phyloP scores from a whole-genome alignment of 352 stramenopile species.

The Phytophthora constricta region DNA sequence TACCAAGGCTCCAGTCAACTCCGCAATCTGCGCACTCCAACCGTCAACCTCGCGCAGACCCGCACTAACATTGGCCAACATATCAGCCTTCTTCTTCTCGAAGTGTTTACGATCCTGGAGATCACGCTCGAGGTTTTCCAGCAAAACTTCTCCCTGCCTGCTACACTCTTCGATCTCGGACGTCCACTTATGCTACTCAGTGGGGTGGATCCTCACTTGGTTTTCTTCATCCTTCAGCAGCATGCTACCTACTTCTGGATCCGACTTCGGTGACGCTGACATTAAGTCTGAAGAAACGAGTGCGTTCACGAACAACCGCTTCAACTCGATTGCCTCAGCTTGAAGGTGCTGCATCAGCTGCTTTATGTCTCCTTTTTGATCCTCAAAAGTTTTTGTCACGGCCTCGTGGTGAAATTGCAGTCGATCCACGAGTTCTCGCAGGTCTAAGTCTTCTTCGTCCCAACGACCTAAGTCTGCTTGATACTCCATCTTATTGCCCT shows the following conservation, averaged over 20 bases:
- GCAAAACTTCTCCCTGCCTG: conserved; percentile 42
- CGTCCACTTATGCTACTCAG: conserved; percentile 31
- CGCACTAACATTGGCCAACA: conserved; percentile 25
- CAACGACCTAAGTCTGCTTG: conserved; percentile 64
- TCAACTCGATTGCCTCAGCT: conserved; percentile 67
- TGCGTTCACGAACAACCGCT: conserved; percentile 68
- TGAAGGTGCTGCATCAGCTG: conserved; percentile 75
- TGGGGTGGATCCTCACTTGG: conserved; percentile 9
- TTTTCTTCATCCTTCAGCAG: not conserved
- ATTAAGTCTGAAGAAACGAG: conserved; percentile 43
- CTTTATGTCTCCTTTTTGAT: conserved; percentile 71
- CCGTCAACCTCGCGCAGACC: conserved; percentile 46
- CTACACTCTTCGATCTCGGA: conserved; percentile 30
- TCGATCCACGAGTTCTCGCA: conserved; percentile 77
- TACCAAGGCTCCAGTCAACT: conserved; percentile 41
- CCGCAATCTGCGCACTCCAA: conserved; percentile 39
- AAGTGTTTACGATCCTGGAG: conserved; percentile 39
- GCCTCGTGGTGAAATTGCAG: conserved; percentile 83
- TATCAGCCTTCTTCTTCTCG: conserved; percentile 29
- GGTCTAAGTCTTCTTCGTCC: conserved; percentile 78
- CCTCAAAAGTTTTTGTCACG: conserved; percentile 75
- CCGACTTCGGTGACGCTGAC: conserved; percentile 1
- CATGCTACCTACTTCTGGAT: not conserved
- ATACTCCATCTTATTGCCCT: conserved; percentile 42
- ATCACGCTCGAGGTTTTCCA: conserved; percentile 56